These are phyloP conservation scores for Paramarasmius palmivorus DNA, from an alignment of 1,284 basidiomycete genomes.

Conservation along the genomic window DNA sequence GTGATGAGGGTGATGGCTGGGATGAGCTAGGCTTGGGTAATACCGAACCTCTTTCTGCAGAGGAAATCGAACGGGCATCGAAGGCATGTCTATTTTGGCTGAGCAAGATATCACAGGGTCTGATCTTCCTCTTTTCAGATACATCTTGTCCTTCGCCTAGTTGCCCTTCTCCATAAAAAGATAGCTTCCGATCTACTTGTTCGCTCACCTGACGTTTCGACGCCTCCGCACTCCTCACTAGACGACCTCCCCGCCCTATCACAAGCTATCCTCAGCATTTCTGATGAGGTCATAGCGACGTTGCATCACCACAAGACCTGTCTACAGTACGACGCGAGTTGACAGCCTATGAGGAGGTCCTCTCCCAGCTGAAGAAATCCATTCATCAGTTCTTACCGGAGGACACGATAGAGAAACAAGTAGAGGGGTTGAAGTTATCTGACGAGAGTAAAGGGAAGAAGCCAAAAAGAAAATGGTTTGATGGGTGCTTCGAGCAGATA, in stretches of 20 bases:
- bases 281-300: constrained; percentile 65
- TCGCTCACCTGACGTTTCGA: constrained; percentile 22
- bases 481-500: constrained; percentile 63
- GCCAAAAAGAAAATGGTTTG: constrained; percentile 53
- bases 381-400: constrained; percentile 27
- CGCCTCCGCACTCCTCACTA: constrained; percentile 29
- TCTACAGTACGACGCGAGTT: constrained; percentile 40
- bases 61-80: constrained; percentile 50
- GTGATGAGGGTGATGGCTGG: constrained; percentile 58
- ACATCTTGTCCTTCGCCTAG: constrained; percentile 58
- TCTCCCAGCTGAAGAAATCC: constrained; percentile 35
- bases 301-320: constrained; percentile 63
- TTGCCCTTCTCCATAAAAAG: constrained; percentile 62
- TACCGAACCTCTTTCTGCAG: constrained; percentile 34
- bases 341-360: constrained; percentile 33
- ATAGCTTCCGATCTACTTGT: constrained; percentile 52
- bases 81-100: constrained; percentile 39
- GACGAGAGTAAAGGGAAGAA: constrained; percentile 8
- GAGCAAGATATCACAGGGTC: background rate
- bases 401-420: constrained; percentile 30
- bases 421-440: constrained; percentile 33
- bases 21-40: constrained; percentile 59
- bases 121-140: constrained; percentile 37
- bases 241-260: constrained; percentile 56
- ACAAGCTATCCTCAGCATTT: constrained; percentile 46